Evolutionary conservation across 495 filamentous ascomycete genomes (phyloP).

Genomic region (Xylaria castorea): DNA sequence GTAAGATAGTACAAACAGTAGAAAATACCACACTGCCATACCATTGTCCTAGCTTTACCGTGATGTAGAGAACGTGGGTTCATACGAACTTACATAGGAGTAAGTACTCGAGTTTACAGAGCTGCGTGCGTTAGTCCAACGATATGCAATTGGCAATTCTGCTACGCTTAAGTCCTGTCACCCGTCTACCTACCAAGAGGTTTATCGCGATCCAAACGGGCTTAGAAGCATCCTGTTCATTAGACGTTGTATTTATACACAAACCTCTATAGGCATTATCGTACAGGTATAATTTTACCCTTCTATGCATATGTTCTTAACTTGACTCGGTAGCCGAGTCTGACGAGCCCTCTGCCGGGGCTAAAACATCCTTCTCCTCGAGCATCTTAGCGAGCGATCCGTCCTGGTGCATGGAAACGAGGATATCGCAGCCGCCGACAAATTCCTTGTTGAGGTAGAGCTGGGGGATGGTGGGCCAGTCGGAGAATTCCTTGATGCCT

Average conservation of each 20-base stretch:
- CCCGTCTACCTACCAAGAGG: not conserved
- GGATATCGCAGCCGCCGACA: slow-evolving; percentile 94
- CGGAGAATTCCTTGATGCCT: slow-evolving; percentile 99
- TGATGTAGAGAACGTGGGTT: not conserved
- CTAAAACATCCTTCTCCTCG: slow-evolving; percentile 86
- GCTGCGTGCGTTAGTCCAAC: not conserved
- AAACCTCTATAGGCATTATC: slow-evolving; percentile 19
- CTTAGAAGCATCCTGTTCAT: not conserved
- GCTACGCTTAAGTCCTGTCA: not conserved
- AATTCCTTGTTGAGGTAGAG: slow-evolving; percentile 96
- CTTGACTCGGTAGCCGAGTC: slow-evolving; percentile 27
- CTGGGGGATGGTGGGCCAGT: slow-evolving; percentile 98
- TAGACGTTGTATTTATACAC: slow-evolving; percentile 19
- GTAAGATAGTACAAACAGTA: not conserved
- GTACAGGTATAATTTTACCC: slow-evolving; percentile 15
- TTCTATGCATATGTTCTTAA: slow-evolving; percentile 8
- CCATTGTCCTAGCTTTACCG: not conserved
- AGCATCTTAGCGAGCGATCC: slow-evolving; percentile 90
- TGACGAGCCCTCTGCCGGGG: slow-evolving; percentile 30
- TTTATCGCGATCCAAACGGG: not conserved
- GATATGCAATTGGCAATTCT: not conserved
- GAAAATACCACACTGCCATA: not conserved
- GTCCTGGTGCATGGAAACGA: slow-evolving; percentile 97
- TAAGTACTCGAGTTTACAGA: not conserved
- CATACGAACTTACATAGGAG: not conserved